Base-by-base conservation (phyloP, 441 rosid genomes). In the Erysimum pusillum region DNA sequence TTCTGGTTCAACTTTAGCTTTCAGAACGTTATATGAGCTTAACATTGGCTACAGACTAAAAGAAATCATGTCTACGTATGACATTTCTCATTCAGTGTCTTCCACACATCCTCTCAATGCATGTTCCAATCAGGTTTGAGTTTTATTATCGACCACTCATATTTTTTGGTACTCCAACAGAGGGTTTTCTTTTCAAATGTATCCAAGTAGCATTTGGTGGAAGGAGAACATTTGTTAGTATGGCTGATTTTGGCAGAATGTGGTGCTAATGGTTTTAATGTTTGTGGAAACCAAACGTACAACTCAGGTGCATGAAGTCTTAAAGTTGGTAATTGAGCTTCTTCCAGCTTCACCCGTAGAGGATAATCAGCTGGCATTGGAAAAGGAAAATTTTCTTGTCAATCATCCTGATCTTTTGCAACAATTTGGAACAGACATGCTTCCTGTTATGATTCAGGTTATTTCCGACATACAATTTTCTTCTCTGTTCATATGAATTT, bases 401-500 rank as follows among this genome's bases (percentile, higher is more conserved):
- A 77, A 83, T 80, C 90, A 84, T 62, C 91, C 96, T 65, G 88
- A 88, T 78, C 85, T 85, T 73, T 81, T 96, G 70, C 90, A 56
- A 59, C 87, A 84, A 69, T 82, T 92, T 87, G 92, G 91, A 67
- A 75, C 76, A 65, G 90, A 92, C 78, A 46, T 92, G 59, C 83
- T 96, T 79, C 93, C 98, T 76, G 79, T 76, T 76, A 77, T 96
- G 87, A 83, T 91, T 71, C 92, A 90, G 99, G 99, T 96, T 79
- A 71, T 86, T 71, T 78, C 45, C 67, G 54, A 10, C 71, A 46
- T 53, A 38, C 42, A 51, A 42, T 18, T 36, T 42, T 51, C 4
- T 67, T 39, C 53, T 67, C 9, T 72, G 17, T 71, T 38, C 57
- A 44, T 32, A 48, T 38, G 49, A 58, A 7, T 31, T 54, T 54